Percentiles rank a stretch among this genome's conserved stretches.
Conservation (phyloP, 257 asterid genomes). For the Solanum infundibuliforme region DNA sequence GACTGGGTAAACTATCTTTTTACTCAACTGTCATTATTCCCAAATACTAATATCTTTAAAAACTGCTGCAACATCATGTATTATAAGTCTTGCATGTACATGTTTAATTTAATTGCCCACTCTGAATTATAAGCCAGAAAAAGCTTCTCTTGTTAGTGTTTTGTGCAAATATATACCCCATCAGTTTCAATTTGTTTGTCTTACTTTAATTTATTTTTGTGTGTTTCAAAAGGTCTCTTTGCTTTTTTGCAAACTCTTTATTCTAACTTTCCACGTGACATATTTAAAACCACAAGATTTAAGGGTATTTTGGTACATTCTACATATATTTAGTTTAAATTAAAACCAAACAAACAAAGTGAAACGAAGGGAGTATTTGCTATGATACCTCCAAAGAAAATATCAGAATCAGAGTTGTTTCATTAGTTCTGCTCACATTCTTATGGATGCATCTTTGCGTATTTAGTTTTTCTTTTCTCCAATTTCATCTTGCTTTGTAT, state of each 20-base stretch:
- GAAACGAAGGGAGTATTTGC: no score
- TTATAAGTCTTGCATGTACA: neutral
- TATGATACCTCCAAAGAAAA: no score
- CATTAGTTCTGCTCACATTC: neutral
- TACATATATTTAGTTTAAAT: no score
- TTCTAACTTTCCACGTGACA: no score
- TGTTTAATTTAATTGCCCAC: no score
- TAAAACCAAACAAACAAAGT: no score
- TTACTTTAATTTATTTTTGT: neutral
- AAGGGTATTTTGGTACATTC: no score
- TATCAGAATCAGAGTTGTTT: no score
- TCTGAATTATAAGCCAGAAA: neutral
- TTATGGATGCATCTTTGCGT: neutral
- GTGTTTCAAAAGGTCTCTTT: no score
- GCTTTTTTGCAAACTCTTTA: no score
- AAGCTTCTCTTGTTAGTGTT: neutral
- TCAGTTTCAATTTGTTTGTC: neutral
- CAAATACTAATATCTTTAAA: no score
- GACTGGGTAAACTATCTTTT: slow-evolving; percentile 24
- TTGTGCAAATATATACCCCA: neutral
- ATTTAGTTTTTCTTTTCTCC: neutral
- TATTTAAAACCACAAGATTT: no score
- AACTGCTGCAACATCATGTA: neutral
- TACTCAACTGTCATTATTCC: neutral
- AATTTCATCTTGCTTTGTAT: neutral